Conservation (phyloP, 208 protist species). For the Lotmaria passim region DNA sequence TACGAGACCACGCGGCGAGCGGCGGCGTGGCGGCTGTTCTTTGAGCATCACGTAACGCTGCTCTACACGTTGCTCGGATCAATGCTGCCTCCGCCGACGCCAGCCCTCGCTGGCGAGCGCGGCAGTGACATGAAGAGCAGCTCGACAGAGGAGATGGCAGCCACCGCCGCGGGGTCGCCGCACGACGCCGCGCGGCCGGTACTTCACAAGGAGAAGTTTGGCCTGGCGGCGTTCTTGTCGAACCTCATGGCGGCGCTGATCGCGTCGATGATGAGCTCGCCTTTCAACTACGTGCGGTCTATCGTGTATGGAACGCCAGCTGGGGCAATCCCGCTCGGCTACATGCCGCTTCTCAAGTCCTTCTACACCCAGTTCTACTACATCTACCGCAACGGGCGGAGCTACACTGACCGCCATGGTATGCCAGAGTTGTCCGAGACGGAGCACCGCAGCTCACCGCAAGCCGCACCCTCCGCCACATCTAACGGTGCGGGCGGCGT, state of each 20-base stretch:
- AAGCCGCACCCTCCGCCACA: background rate
- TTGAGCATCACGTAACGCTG: slow-evolving; percentile 38
- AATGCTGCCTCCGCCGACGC: background rate
- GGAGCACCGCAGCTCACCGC: slow-evolving; percentile 26
- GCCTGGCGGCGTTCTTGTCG: slow-evolving; percentile 58
- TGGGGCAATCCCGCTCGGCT: slow-evolving; percentile 71
- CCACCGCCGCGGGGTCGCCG: background rate
- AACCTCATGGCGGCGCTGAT: slow-evolving; percentile 81
- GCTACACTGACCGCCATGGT: slow-evolving; percentile 57
- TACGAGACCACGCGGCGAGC: slow-evolving; percentile 78
- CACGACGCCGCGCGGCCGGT: background rate
- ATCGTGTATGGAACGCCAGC: slow-evolving; percentile 84
- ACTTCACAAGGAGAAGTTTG: slow-evolving; percentile 26
- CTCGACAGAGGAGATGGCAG: background rate
- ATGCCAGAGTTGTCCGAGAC: slow-evolving; percentile 34
- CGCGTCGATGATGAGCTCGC: slow-evolving; percentile 84
- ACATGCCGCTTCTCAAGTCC: slow-evolving; percentile 62
- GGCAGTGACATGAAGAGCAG: background rate
- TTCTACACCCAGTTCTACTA: slow-evolving; percentile 80
- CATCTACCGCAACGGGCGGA: slow-evolving; percentile 68
- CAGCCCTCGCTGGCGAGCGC: background rate
- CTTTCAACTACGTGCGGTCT: slow-evolving; percentile 89
- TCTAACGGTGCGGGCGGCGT: background rate
- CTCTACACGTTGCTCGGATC: background rate
- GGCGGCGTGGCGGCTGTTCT: slow-evolving; percentile 45